Evolutionary conservation across 1,284 basidiomycete species (phyloP).

Genomic region (Cutaneotrichosporon sp.): DNA sequence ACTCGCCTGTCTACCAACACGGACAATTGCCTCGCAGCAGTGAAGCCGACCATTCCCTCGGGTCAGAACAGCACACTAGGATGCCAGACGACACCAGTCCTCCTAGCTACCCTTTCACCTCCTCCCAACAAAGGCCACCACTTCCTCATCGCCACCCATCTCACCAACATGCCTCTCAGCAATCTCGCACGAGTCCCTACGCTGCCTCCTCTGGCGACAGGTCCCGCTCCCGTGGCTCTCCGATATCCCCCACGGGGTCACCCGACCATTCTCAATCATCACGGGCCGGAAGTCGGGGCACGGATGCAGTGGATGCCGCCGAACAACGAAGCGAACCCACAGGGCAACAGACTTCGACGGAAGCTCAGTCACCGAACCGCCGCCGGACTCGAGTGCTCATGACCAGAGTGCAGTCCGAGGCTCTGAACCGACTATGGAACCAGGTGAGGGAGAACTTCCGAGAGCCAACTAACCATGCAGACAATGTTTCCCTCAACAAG

Average conservation of each 20-base stretch:
- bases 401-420: constrained; percentile 28
- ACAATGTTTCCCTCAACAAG: constrained; percentile 44
- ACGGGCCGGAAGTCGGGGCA: neutral
- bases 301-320: neutral
- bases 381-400: constrained; percentile 35
- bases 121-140: neutral
- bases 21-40: neutral
- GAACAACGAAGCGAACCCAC: neutral
- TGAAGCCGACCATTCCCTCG: no score
- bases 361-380: constrained; percentile 5
- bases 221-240: neutral
- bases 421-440: constrained; percentile 28
- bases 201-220: neutral
- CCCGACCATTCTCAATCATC: constrained; percentile 1
- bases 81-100: neutral
- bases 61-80: neutral
- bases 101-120: neutral
- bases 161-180: neutral
- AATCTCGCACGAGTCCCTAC: neutral
- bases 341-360: neutral
- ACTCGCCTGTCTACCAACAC: neutral
- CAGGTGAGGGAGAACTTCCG: constrained; percentile 18
- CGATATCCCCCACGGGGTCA: neutral
- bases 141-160: neutral
- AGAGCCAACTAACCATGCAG: constrained; percentile 20